These are phyloP conservation scores for Jatropha multifida DNA, from an alignment of 441 rosid species.

Conservation along the genomic window DNA sequence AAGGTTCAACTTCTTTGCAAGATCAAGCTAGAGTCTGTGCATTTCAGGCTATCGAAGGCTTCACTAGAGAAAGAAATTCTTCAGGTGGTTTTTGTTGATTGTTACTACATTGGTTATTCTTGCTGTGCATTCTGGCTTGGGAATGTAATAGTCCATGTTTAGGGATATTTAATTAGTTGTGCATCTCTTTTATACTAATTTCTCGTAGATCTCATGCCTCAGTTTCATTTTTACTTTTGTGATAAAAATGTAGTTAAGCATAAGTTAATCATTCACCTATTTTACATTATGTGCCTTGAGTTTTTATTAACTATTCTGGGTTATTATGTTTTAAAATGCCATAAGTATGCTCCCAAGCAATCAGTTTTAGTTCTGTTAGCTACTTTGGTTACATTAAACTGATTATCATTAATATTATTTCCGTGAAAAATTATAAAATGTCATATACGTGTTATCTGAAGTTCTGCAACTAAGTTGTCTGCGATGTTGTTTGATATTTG, in stretches of 20 bases:
- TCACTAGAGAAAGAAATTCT: slow-evolving; percentile 74
- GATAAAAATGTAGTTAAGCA: background rate
- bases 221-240: background rate
- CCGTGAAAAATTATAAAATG: background rate
- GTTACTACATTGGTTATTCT: background rate
- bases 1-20: slow-evolving; percentile 95
- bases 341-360: background rate
- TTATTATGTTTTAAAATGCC: background rate
- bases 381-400: background rate
- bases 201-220: background rate
- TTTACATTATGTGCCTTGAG: background rate
- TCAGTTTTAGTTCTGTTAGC: background rate
- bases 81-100: slow-evolving; percentile 37
- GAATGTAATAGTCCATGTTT: background rate
- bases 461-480: background rate
- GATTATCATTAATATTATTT: background rate
- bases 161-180: background rate
- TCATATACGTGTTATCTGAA: background rate
- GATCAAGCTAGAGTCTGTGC: slow-evolving; percentile 77
- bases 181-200: background rate
- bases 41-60: slow-evolving; percentile 67
- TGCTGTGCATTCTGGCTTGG: background rate
- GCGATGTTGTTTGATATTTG: background rate
- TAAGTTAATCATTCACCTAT: background rate
- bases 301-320: background rate